Evolutionary conservation across 148 eudicot genomes (phyloP).

Genomic region (Polygonum aviculare): DNA sequence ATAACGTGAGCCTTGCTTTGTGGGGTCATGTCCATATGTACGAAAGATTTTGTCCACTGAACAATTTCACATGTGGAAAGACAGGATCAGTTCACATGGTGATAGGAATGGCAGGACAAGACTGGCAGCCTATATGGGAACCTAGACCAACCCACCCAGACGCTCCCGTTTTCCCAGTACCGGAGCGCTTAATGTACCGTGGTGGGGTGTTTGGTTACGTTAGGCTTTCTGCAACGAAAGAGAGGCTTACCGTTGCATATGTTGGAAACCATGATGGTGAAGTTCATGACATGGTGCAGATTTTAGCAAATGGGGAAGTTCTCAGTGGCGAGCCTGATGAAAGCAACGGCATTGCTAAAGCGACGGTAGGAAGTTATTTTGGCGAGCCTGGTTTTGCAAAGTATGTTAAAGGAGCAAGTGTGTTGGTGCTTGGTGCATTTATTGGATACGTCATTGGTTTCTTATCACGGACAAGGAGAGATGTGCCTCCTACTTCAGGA

Average conservation of each 20-base stretch:
- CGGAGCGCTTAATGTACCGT: conserved; percentile 57
- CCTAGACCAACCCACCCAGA: conserved; percentile 61
- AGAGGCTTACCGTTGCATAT: conserved; percentile 69
- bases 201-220: conserved; percentile 91
- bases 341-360: conserved; percentile 10
- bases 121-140: conserved; percentile 91
- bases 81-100: conserved; percentile 55
- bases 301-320: conserved; percentile 62
- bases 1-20: conserved; percentile 77
- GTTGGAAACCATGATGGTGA: conserved; percentile 97
- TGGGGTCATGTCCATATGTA: conserved; percentile 99
- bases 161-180: conserved; percentile 69
- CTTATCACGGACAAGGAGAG: conserved; percentile 38
- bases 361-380: conserved; percentile 11
- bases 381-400: conserved; percentile 20
- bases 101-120: conserved; percentile 96
- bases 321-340: conserved; percentile 40
- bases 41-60: conserved; percentile 88
- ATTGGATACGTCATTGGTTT: conserved; percentile 66
- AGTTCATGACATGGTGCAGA: conserved; percentile 80
- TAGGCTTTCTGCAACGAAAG: conserved; percentile 65
- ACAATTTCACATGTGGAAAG: conserved; percentile 67
- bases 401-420: conserved; percentile 41
- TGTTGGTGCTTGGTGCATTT: conserved; percentile 59
- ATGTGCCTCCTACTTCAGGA: conserved; percentile 18